These are phyloP conservation scores for Lichtheimia hyalospora DNA, from an alignment of 371 early-diverging fungal genomes.

Conservation along the genomic window DNA sequence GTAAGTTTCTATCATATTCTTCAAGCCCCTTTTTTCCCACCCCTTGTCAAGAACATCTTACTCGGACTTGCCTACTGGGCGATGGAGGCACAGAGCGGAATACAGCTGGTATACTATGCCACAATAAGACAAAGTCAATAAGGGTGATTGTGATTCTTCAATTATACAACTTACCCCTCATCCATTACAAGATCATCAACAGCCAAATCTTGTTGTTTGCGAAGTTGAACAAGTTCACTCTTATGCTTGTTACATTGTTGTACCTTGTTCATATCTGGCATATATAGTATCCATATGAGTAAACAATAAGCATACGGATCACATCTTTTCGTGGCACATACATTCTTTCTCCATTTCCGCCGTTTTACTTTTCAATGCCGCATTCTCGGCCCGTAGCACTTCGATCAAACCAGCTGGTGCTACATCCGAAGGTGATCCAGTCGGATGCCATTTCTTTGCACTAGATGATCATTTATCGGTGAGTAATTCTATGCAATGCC, in stretches of 20 bases:
- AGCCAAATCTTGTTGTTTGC: constrained; percentile 61
- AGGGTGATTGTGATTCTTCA: background rate
- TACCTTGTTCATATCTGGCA: constrained; percentile 64
- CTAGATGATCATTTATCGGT: constrained; percentile 10
- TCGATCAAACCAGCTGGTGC: constrained; percentile 60
- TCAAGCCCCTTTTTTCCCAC: background rate
- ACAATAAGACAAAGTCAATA: background rate
- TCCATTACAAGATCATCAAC: constrained; percentile 59
- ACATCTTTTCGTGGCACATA: constrained; percentile 18
- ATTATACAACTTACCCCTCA: constrained; percentile 37
- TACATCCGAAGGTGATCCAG: constrained; percentile 38
- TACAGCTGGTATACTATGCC: constrained; percentile 34
- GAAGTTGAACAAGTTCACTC: constrained; percentile 67
- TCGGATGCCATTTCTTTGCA: constrained; percentile 59
- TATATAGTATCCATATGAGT: background rate
- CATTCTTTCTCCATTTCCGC: constrained; percentile 77
- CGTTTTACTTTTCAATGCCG: constrained; percentile 56
- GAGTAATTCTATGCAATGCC: no score
- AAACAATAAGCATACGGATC: background rate
- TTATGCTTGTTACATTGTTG: constrained; percentile 71
- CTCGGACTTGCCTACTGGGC: constrained; percentile 41
- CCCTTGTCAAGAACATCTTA: constrained; percentile 15
- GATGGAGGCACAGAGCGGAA: constrained; percentile 51
- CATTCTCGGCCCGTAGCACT: constrained; percentile 69
- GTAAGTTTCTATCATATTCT: background rate